phyloP scores from a whole-genome alignment of 2,329 filamentous ascomycete genomes.

The Aureobasidium uvarum region DNA sequence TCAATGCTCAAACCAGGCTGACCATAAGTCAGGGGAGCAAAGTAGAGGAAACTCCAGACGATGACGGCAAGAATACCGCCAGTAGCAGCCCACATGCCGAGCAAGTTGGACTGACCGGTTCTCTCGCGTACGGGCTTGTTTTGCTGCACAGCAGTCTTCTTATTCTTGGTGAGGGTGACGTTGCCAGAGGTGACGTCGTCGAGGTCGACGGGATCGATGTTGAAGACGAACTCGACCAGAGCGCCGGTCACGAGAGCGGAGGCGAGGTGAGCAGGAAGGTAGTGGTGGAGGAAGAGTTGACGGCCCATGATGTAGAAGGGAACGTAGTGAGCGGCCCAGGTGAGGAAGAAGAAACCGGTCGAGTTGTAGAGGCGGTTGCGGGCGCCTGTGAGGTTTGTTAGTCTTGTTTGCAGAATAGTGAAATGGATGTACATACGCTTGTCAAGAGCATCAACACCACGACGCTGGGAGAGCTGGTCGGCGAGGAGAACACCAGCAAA shows the following conservation, averaged over 20 bases:
- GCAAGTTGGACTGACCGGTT: constrained; percentile 72
- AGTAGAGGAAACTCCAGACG: constrained; percentile 83
- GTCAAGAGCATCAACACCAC: constrained; percentile 90
- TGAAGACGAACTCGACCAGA: constrained; percentile 94
- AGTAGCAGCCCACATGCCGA: constrained; percentile 75
- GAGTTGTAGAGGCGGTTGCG: constrained; percentile 96
- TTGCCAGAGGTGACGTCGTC: constrained; percentile 51
- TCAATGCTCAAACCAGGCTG: constrained; percentile 81
- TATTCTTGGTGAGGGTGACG: constrained; percentile 38
- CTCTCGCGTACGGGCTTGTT: constrained; percentile 79
- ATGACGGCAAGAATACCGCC: constrained; percentile 66
- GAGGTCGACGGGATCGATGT: constrained; percentile 68
- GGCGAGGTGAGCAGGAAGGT: constrained; percentile 89
- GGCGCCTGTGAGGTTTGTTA: constrained; percentile 59
- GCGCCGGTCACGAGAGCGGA: constrained; percentile 87
- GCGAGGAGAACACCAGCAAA: constrained; percentile 89
- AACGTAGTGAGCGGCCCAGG: constrained; percentile 96
- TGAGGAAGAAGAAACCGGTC: constrained; percentile 97
- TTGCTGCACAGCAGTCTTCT: constrained; percentile 47
- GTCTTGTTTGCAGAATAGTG: constrained; percentile 32
- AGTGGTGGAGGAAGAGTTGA: constrained; percentile 97
- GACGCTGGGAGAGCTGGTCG: constrained; percentile 88
- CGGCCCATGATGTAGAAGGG: constrained; percentile 98
- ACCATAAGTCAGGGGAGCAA: constrained; percentile 92
- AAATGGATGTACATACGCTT: constrained; percentile 66